phyloP scores from a whole-genome alignment of 306 rosid species.

The Corylus americana region DNA sequence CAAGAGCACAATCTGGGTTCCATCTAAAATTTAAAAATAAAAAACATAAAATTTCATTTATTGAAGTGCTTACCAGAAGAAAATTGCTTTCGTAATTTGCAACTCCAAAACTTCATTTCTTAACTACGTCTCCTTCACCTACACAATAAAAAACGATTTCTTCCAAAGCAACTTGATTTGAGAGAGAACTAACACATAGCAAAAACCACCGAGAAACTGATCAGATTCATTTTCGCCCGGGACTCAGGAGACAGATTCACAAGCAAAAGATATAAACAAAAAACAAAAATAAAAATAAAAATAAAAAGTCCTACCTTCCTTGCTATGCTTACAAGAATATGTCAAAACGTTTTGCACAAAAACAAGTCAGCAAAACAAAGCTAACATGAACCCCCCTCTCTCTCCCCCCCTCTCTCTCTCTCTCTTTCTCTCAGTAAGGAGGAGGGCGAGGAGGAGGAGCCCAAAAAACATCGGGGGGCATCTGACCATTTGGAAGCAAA shows the following conservation, averaged over 20 bases:
- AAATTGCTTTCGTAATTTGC: background rate
- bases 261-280: slow-evolving; percentile 34
- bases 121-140: background rate
- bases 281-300: no score
- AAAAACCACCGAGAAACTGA: background rate
- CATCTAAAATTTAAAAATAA: background rate
- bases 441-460: slow-evolving; percentile 75
- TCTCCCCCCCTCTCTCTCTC: background rate
- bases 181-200: background rate
- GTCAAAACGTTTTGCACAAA: slow-evolving; percentile 27
- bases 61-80: background rate
- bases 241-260: background rate
- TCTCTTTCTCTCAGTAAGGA: slow-evolving; percentile 39
- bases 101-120: background rate
- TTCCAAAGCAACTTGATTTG: slow-evolving; percentile 7
- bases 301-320: slow-evolving; percentile 23
- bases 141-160: background rate
- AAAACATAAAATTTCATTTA: background rate
- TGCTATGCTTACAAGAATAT: slow-evolving; percentile 43
- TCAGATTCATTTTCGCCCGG: background rate
- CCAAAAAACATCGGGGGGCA: slow-evolving; percentile 73
- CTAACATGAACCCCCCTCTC: background rate
- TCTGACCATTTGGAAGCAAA: slow-evolving; percentile 67
- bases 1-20: no score
- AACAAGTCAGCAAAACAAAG: slow-evolving; percentile 18